Base-by-base conservation (phyloP, 192 early-diverging fungal species). In the Coemansia sp. region DNA sequence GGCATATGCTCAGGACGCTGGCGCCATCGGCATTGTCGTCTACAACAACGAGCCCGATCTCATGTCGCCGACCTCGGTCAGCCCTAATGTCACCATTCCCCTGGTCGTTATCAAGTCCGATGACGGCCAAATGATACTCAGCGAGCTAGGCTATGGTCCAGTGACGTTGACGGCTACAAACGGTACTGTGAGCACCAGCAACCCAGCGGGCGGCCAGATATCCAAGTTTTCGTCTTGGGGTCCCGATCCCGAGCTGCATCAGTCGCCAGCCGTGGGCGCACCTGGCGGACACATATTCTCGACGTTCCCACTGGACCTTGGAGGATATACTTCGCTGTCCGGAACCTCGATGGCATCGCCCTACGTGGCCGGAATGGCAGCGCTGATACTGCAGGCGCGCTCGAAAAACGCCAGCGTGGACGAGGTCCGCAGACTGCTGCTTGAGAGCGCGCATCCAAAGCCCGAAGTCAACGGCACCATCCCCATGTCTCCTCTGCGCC, bases 141-240 rank as follows among this genome's bases (percentile, higher is more conserved):
- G 68, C 59, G 75, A 69, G 55, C 71, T 86, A 64, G 57, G 79
- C 39, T 6, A 39, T 2, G 71, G 72, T 19, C 59, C 54, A 16
- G 71, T 81, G 52, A 69, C 67, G 0, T 60, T 87, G 18, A 59
- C 64, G 7, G 85, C 86, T 25, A 83, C 83, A 22, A 67, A 79
- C 63, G 69, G 77, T 6, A 68, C 78, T 1, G 71, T 74, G 36
- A 67, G 82, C 24, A 61, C 72, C 25, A 57, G 42, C 14, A 78
- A 84, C 55, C 69, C 79, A 1, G 64, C 82, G 8, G 87, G 83
- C 29, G 85, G 86, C 34, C 86, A 75, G 29, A 67, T 91, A 6
- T 92, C 92, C 18, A 51, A 55, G 36, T 93, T 90, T 61, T 89
- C 89, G 10, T 89, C 88, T 23, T 83, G 83, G 64, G 94, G 94